A percentile compares a stretch with the other conserved stretches of the same genome.
These are phyloP conservation scores for Proliferodiscus dingleyae DNA, from an alignment of 2,329 filamentous ascomycete species.

Conservation along the genomic window DNA sequence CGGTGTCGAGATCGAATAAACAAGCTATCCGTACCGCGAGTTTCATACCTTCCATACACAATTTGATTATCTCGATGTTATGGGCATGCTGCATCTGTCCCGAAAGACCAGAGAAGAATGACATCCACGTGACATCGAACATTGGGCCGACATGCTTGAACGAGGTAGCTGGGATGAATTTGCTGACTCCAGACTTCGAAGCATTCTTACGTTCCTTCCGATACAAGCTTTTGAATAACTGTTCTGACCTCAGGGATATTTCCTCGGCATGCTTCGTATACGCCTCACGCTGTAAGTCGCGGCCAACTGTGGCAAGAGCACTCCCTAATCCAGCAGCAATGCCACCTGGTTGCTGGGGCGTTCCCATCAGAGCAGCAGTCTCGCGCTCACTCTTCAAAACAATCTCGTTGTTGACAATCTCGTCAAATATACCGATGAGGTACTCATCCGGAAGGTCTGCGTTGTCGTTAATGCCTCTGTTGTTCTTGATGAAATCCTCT, in stretches of 20 bases:
- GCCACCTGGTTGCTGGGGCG: slow-evolving; percentile 56
- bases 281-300: slow-evolving; percentile 86
- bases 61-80: slow-evolving; percentile 83
- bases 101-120: slow-evolving; percentile 90
- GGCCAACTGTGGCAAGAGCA: slow-evolving; percentile 83
- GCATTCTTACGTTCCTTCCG: slow-evolving; percentile 81
- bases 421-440: slow-evolving; percentile 81
- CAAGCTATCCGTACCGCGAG: slow-evolving; percentile 91
- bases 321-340: slow-evolving; percentile 81
- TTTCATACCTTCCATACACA: slow-evolving; percentile 94
- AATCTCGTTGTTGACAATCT: slow-evolving; percentile 88
- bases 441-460: slow-evolving; percentile 92
- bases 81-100: slow-evolving; percentile 90
- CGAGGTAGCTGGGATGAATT: slow-evolving; percentile 89
- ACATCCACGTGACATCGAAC: slow-evolving; percentile 99
- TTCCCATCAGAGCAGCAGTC: slow-evolving; percentile 74
- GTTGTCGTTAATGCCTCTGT: slow-evolving; percentile 95
- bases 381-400: slow-evolving; percentile 90
- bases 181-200: slow-evolving; percentile 56
- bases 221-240: slow-evolving; percentile 90
- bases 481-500: slow-evolving; percentile 98
- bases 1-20: slow-evolving; percentile 87
- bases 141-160: slow-evolving; percentile 95
- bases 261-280: slow-evolving; percentile 95
- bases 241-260: slow-evolving; percentile 68